These are phyloP conservation scores for Phenoliferia sp. DNA, from an alignment of 1,284 basidiomycete genomes.

Conservation along the genomic window DNA sequence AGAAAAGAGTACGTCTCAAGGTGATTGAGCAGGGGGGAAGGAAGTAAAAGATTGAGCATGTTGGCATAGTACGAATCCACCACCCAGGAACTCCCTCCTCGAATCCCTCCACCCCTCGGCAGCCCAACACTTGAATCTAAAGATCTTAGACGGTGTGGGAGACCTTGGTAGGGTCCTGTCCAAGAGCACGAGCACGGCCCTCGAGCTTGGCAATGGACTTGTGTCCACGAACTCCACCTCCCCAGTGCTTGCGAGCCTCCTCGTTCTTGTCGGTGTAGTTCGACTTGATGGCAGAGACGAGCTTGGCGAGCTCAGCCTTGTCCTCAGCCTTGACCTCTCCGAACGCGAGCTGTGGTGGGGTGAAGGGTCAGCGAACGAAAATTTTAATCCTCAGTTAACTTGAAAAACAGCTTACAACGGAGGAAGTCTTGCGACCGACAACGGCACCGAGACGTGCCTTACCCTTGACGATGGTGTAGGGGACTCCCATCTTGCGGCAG, in stretches of 20 bases:
- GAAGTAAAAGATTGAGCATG: too few relatives aligned
- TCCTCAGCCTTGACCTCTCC: slow-evolving; percentile 95
- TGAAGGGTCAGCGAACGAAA: not conserved
- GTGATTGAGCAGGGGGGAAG: too few relatives aligned
- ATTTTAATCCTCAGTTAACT: not conserved
- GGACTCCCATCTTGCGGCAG: slow-evolving; percentile 98
- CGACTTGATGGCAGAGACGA: slow-evolving; percentile 90
- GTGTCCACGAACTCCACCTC: slow-evolving; percentile 51
- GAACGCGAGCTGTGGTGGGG: slow-evolving; percentile 54
- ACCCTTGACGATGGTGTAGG: slow-evolving; percentile 96
- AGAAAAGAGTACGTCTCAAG: too few relatives aligned
- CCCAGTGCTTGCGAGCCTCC: slow-evolving; percentile 85
- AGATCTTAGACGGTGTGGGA: slow-evolving; percentile 17
- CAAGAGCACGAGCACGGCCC: slow-evolving; percentile 89
- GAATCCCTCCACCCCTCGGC: not conserved
- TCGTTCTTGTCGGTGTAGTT: slow-evolving; percentile 99
- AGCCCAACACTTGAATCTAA: not conserved
- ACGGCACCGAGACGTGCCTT: slow-evolving; percentile 96
- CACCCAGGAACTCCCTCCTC: too few relatives aligned
- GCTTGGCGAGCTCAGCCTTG: slow-evolving; percentile 83
- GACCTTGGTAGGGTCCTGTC: slow-evolving; percentile 45
- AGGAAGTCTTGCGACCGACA: slow-evolving; percentile 96
- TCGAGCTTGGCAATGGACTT: slow-evolving; percentile 68
- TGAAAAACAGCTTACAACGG: slow-evolving; percentile 50
- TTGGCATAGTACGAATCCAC: too few relatives aligned